These are phyloP conservation scores for Cyberlindnera lachancei DNA, from an alignment of 805 yeast genomes.

Conservation along the genomic window DNA sequence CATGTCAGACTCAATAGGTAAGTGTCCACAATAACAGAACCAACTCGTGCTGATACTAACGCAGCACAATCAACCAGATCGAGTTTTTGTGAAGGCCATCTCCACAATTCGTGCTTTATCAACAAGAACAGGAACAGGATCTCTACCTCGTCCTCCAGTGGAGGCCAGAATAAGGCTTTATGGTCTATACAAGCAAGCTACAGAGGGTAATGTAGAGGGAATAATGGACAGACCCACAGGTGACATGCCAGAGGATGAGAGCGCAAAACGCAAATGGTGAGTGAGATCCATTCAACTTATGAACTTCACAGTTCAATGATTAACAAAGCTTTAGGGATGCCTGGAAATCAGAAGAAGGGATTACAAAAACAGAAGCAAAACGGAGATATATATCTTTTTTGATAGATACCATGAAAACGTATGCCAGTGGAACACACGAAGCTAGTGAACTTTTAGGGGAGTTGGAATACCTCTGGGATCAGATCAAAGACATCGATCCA, in stretches of 20 bases:
- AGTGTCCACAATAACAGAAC: too few relatives aligned
- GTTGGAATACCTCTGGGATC: constrained; percentile 70
- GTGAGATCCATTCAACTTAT: too few relatives aligned
- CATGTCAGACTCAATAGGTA: constrained; percentile 1
- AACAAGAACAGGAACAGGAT: constrained; percentile 50
- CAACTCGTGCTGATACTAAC: too few relatives aligned
- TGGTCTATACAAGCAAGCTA: constrained; percentile 84
- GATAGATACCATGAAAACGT: constrained; percentile 63
- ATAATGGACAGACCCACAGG: constrained; percentile 64
- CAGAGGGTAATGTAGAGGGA: constrained; percentile 66
- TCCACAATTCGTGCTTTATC: constrained; percentile 70
- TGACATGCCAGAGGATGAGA: constrained; percentile 50
- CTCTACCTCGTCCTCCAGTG: constrained; percentile 72
- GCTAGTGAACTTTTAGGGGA: constrained; percentile 60
- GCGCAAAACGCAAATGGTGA: constrained; percentile 52
- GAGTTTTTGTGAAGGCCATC: constrained; percentile 77
- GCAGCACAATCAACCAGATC: constrained; percentile 48
- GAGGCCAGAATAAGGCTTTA: constrained; percentile 61
- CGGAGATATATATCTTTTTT: constrained; percentile 58
- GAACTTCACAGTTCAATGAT: too few relatives aligned
- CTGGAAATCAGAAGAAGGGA: constrained; percentile 71
- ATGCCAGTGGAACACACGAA: constrained; percentile 61
- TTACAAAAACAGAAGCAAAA: constrained; percentile 65
- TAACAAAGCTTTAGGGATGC: too few relatives aligned
- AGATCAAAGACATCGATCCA: constrained; percentile 41